phyloP scores from a whole-genome alignment of 768 basidiomycete species.

The Naematelia encephala region DNA sequence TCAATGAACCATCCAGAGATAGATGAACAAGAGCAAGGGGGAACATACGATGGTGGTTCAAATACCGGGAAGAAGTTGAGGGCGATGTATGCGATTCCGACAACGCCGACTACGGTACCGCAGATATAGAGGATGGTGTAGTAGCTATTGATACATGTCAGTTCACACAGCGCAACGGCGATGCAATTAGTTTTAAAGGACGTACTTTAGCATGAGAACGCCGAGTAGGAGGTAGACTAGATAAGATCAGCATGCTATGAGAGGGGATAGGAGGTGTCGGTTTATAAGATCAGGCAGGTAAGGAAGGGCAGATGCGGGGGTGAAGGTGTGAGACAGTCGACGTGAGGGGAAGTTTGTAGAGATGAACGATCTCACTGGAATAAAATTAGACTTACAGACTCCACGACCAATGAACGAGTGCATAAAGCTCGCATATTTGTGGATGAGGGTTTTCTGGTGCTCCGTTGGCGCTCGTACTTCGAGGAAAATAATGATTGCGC shows the following conservation, averaged over 20 bases:
- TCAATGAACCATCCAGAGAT: neutral
- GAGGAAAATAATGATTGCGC: slow-evolving; percentile 43
- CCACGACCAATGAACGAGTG: slow-evolving; percentile 50
- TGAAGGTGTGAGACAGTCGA: too few species aligned
- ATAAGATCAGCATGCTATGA: slow-evolving; percentile 8
- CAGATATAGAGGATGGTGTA: slow-evolving; percentile 50
- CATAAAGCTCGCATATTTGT: slow-evolving; percentile 51
- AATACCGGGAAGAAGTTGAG: slow-evolving; percentile 47
- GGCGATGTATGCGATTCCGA: slow-evolving; percentile 45
- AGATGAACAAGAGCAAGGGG: neutral
- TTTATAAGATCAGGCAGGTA: too few species aligned
- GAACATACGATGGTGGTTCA: slow-evolving; percentile 49
- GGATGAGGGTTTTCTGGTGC: slow-evolving; percentile 44
- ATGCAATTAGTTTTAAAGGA: neutral
- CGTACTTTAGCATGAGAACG: slow-evolving; percentile 49
- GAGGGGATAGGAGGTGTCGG: too few species aligned
- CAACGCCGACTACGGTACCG: slow-evolving; percentile 44
- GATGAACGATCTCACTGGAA: slow-evolving; percentile 1
- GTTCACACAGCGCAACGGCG: neutral
- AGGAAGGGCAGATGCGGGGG: too few species aligned
- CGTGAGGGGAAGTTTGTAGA: neutral
- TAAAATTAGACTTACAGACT: slow-evolving; percentile 41
- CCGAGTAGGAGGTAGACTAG: slow-evolving; percentile 47
- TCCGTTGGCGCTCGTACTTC: slow-evolving; percentile 47
- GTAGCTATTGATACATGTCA: slow-evolving; percentile 36